Percentiles rank a stretch among this genome's conserved stretches.
Conservation (phyloP, 1,284 basidiomycete genomes). For the Cutaneotrichosporon dermatis region DNA sequence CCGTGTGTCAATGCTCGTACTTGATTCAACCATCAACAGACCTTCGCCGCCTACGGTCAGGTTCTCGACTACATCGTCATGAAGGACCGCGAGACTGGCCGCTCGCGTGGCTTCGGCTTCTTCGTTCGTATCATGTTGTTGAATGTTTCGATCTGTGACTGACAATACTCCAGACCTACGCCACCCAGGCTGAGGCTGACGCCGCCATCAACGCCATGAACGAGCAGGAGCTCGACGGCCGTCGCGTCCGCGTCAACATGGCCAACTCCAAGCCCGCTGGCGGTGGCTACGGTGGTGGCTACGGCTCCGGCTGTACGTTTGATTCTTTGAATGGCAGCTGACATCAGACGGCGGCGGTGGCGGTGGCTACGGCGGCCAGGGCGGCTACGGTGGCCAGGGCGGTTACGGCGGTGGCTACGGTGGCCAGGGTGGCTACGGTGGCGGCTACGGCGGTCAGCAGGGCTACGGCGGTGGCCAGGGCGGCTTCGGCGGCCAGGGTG, state of each 20-base stretch:
- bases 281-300: slow-evolving; percentile 49
- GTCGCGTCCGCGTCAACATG: slow-evolving; percentile 83
- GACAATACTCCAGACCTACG: slow-evolving; percentile 56
- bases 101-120: slow-evolving; percentile 94
- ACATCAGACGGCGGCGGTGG: slow-evolving; percentile 32
- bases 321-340: slow-evolving; percentile 4
- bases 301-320: slow-evolving; percentile 42
- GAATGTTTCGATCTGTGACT: neutral
- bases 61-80: slow-evolving; percentile 73
- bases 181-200: slow-evolving; percentile 63
- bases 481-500: slow-evolving; percentile 32
- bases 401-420: slow-evolving; percentile 37
- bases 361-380: slow-evolving; percentile 28
- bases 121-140: slow-evolving; percentile 53
- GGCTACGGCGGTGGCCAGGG: slow-evolving; percentile 47
- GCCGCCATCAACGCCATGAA: slow-evolving; percentile 74
- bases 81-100: slow-evolving; percentile 94
- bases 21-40: slow-evolving; percentile 26
- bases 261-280: slow-evolving; percentile 76
- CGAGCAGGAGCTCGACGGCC: slow-evolving; percentile 90
- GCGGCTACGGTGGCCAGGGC: slow-evolving; percentile 45
- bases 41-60: slow-evolving; percentile 46
- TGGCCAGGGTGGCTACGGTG: slow-evolving; percentile 39
- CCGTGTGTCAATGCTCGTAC: slow-evolving; percentile 4
- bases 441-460: slow-evolving; percentile 32